Percentiles rank a stretch among this genome's conserved stretches.
Evolutionary conservation across 345 rosid species (phyloP).

Genomic region (Syzygium aqueum): DNA sequence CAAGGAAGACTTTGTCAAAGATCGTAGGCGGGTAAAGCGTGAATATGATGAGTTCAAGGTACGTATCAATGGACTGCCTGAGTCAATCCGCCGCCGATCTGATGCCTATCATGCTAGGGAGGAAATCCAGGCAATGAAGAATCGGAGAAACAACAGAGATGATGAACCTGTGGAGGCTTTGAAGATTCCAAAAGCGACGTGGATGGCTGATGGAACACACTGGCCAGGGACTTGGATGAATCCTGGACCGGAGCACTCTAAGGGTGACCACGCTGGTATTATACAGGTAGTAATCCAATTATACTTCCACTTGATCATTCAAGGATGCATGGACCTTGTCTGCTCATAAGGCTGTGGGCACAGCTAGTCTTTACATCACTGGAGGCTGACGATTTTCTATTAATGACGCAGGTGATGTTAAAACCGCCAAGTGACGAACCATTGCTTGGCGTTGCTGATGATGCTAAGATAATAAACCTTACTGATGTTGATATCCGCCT

Average conservation of each 20-base stretch:
- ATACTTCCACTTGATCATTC: neutral
- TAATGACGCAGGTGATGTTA: conserved; percentile 70
- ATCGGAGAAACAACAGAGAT: conserved; percentile 67
- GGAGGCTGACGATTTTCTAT: conserved; percentile 1
- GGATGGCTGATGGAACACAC: conserved; percentile 99
- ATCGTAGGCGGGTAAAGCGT: conserved; percentile 85
- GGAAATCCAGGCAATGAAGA: conserved; percentile 94
- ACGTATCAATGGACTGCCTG: conserved; percentile 82
- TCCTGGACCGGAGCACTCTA: conserved; percentile 61
- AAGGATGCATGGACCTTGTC: neutral
- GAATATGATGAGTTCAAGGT: conserved; percentile 99
- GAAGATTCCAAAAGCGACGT: conserved; percentile 91
- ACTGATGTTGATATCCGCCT: conserved; percentile 91
- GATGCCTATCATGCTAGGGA: conserved; percentile 96
- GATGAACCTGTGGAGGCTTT: conserved; percentile 63
- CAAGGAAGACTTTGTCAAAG: conserved; percentile 79
- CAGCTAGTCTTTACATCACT: neutral
- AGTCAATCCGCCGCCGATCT: conserved; percentile 88
- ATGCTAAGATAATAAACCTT: conserved; percentile 49
- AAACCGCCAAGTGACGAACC: conserved; percentile 98
- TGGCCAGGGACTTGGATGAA: conserved; percentile 98
- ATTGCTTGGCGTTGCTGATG: conserved; percentile 59
- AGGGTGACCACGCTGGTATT: conserved; percentile 89
- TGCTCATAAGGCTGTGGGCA: neutral
- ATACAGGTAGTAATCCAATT: conserved; percentile 75